Conservation (phyloP, 2,329 filamentous ascomycete genomes). For the Neonectria magnoliae region DNA sequence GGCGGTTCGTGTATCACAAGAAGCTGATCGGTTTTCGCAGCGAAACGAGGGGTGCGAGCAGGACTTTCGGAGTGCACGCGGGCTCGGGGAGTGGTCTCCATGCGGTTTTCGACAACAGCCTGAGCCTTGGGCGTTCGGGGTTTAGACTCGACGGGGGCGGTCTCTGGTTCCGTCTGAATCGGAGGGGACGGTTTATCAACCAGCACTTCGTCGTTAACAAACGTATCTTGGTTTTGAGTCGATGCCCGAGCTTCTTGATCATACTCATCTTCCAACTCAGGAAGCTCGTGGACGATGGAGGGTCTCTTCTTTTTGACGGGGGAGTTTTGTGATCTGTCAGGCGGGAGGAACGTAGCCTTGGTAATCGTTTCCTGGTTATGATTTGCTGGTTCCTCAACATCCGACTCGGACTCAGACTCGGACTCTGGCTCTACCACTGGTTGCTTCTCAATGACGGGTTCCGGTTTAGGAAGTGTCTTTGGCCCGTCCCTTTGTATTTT, state of each 20-base stretch:
- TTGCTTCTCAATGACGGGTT: not conserved
- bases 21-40: conserved; percentile 63
- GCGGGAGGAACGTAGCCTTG: not conserved
- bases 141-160: conserved; percentile 15
- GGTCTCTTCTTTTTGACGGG: conserved; percentile 52
- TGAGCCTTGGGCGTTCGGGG: not conserved
- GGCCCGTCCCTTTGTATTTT: conserved; percentile 10
- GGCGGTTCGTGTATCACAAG: conserved; percentile 74
- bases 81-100: conserved; percentile 35
- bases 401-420: conserved; percentile 7
- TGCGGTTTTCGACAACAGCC: conserved; percentile 26
- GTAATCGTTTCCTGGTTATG: not conserved
- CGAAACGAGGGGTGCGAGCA: conserved; percentile 75
- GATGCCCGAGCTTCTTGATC: conserved; percentile 21
- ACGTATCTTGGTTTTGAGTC: conserved; percentile 13
- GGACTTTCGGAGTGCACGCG: conserved; percentile 68
- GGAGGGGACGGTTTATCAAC: conserved; percentile 37
- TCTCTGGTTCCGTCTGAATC: conserved; percentile 1
- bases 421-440: not conserved
- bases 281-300: conserved; percentile 58
- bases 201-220: conserved; percentile 49
- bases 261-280: conserved; percentile 52
- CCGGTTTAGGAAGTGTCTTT: not conserved
- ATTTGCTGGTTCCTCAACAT: conserved; percentile 7
- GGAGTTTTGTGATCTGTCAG: not conserved